These are phyloP conservation scores for Colletotrichum chrysophilum DNA, from an alignment of 2,329 filamentous ascomycete species.

Conservation along the genomic window DNA sequence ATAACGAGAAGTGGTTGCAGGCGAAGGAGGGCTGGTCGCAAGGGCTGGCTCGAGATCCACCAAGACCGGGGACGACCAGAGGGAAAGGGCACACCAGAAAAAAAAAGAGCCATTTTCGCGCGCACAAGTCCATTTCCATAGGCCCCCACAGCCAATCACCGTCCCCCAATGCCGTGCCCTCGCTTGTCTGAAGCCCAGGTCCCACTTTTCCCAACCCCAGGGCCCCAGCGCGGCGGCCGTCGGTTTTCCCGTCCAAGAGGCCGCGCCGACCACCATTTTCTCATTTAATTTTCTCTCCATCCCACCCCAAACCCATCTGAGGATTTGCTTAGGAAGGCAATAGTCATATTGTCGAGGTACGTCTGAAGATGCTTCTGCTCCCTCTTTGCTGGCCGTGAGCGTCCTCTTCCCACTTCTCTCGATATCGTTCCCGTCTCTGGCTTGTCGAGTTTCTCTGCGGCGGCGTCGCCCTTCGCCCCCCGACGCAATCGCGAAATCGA, in stretches of 20 bases:
- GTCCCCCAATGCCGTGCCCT: neutral
- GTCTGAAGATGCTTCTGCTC: constrained; percentile 55
- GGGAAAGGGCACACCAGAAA: neutral
- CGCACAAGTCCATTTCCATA: neutral
- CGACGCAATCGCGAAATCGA: constrained; percentile 19
- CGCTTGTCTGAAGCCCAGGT: constrained; percentile 24
- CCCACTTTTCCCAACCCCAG: constrained; percentile 23
- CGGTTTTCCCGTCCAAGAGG: neutral
- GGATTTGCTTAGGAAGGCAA: constrained; percentile 69
- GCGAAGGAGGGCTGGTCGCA: neutral
- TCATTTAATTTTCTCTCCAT: constrained; percentile 29
- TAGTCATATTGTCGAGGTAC: constrained; percentile 66
- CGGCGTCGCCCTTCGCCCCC: neutral
- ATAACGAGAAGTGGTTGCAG: neutral
- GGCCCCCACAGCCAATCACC: neutral
- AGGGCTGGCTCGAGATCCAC: neutral
- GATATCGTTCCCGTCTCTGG: constrained; percentile 17
- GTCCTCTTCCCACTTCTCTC: constrained; percentile 4
- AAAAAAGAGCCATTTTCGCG: neutral
- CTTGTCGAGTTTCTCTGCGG: neutral
- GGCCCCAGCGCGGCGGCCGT: neutral
- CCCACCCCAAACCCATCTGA: constrained; percentile 50
- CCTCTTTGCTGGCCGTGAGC: constrained; percentile 22
- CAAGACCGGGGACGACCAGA: neutral
- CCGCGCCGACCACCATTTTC: neutral